These are phyloP conservation scores for Hypoxylon sp. DNA, from an alignment of 2,329 filamentous ascomycete species.

Conservation along the genomic window DNA sequence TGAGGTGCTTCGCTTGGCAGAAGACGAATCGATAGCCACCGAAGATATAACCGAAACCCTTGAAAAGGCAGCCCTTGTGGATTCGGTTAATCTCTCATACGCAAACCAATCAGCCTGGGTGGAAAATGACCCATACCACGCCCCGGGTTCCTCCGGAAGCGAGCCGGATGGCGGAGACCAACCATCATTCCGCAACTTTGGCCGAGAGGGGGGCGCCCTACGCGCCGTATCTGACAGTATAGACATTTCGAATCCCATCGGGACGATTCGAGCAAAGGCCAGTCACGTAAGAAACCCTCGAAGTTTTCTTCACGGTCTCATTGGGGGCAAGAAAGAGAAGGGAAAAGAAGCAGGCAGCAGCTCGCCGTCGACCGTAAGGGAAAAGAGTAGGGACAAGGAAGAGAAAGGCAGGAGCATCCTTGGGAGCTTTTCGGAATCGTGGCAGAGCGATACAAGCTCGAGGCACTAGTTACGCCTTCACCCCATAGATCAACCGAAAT, in stretches of 20 bases:
- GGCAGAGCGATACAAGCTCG: slow-evolving; percentile 49
- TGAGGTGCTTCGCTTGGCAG: slow-evolving; percentile 58
- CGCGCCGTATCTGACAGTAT: slow-evolving; percentile 50
- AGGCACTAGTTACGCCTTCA: slow-evolving; percentile 50
- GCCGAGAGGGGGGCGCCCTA: slow-evolving; percentile 42
- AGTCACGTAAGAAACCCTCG: slow-evolving; percentile 53
- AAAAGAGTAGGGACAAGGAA: slow-evolving; percentile 50
- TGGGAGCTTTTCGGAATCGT: slow-evolving; percentile 48
- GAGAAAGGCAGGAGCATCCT: slow-evolving; percentile 47
- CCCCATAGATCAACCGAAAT: slow-evolving; percentile 24
- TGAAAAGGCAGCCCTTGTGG: slow-evolving; percentile 58
- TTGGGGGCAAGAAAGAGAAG: slow-evolving; percentile 52
- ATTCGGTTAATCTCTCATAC: slow-evolving; percentile 54
- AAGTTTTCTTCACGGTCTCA: slow-evolving; percentile 58
- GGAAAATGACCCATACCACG: slow-evolving; percentile 52
- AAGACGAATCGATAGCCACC: slow-evolving; percentile 50
- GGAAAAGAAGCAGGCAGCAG: slow-evolving; percentile 27
- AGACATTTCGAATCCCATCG: slow-evolving; percentile 49
- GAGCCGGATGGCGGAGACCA: slow-evolving; percentile 53
- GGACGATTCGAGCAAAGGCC: slow-evolving; percentile 54
- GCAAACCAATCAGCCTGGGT: slow-evolving; percentile 52
- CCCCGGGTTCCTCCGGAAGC: slow-evolving; percentile 65
- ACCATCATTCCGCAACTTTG: slow-evolving; percentile 40
- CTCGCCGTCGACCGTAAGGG: slow-evolving; percentile 43
- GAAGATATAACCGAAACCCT: slow-evolving; percentile 60